Evolutionary conservation across 2,329 filamentous ascomycete genomes (phyloP).

Genomic region (Botrytis fragariae): DNA sequence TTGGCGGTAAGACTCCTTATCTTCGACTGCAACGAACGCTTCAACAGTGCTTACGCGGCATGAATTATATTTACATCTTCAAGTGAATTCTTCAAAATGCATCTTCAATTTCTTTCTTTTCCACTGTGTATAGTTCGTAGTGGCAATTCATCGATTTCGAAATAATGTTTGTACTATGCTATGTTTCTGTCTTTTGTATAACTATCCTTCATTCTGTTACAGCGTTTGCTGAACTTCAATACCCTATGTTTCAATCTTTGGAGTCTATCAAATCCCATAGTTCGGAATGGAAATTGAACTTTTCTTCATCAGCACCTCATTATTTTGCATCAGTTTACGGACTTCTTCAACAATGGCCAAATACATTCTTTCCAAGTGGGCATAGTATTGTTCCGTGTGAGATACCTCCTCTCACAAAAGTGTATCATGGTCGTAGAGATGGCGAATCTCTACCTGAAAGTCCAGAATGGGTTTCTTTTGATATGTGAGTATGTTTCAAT

Average conservation of each 20-base stretch:
- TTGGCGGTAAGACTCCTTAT: not conserved
- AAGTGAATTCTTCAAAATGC: not conserved
- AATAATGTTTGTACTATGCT: not conserved
- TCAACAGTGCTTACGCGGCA: conserved; percentile 1
- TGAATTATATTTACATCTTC: not conserved
- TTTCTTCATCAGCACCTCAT: conserved; percentile 47
- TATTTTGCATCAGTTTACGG: conserved; percentile 48
- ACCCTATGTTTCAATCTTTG: not conserved
- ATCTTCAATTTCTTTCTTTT: not conserved
- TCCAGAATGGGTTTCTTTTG: conserved; percentile 53
- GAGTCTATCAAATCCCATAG: not conserved
- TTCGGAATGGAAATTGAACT: conserved; percentile 42
- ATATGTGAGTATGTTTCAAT: conserved; percentile 39
- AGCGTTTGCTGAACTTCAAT: not conserved
- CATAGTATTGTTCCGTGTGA: conserved; percentile 48
- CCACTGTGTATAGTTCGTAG: not conserved
- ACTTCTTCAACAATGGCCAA: conserved; percentile 50
- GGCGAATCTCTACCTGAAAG: conserved; percentile 42
- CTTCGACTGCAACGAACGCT: not conserved
- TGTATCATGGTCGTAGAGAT: conserved; percentile 50
- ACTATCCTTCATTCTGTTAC: not conserved
- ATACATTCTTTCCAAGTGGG: conserved; percentile 51
- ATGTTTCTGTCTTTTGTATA: not conserved
- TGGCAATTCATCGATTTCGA: not conserved
- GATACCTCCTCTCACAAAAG: conserved; percentile 46